These are phyloP conservation scores for Phialophora chinensis DNA, from an alignment of 2,329 filamentous ascomycete species.

Conservation along the genomic window DNA sequence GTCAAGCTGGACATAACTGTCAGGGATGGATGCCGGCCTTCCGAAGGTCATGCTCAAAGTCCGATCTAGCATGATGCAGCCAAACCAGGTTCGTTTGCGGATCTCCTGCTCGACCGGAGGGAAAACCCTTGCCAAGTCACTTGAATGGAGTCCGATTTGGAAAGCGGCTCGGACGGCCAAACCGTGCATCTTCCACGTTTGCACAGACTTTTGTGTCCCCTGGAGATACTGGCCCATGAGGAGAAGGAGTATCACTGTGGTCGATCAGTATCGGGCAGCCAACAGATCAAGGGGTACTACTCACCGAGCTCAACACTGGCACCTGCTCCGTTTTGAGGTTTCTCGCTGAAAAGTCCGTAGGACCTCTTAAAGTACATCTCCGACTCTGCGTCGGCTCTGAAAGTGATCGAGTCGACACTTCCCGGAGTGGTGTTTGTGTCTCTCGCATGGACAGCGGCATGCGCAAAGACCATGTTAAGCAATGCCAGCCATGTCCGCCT, in stretches of 20 bases:
- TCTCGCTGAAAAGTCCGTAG: slow-evolving; percentile 51
- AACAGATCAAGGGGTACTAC: slow-evolving; percentile 24
- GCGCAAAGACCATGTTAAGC: slow-evolving; percentile 58
- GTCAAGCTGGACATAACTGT: slow-evolving; percentile 51
- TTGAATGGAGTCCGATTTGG: slow-evolving; percentile 59
- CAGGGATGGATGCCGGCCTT: slow-evolving; percentile 54
- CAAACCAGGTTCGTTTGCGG: slow-evolving; percentile 58
- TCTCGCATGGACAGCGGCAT: slow-evolving; percentile 45
- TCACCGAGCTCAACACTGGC: slow-evolving; percentile 55
- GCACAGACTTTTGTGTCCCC: slow-evolving; percentile 59
- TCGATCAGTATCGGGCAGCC: not conserved
- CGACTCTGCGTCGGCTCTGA: slow-evolving; percentile 49
- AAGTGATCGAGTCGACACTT: slow-evolving; percentile 42
- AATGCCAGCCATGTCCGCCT: slow-evolving; percentile 59
- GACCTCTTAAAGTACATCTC: slow-evolving; percentile 56
- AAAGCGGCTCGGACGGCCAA: slow-evolving; percentile 59
- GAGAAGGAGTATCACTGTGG: slow-evolving; percentile 56
- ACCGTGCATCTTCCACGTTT: slow-evolving; percentile 62
- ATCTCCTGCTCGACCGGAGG: slow-evolving; percentile 54
- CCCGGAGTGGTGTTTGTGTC: slow-evolving; percentile 42
- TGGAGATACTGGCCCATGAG: slow-evolving; percentile 60
- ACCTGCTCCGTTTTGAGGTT: slow-evolving; percentile 50
- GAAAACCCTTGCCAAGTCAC: slow-evolving; percentile 46
- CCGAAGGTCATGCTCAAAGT: slow-evolving; percentile 60
- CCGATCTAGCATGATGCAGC: slow-evolving; percentile 56